Evolutionary conservation across 768 basidiomycete genomes (phyloP).

Genomic region (Coprinellus micaceus): DNA sequence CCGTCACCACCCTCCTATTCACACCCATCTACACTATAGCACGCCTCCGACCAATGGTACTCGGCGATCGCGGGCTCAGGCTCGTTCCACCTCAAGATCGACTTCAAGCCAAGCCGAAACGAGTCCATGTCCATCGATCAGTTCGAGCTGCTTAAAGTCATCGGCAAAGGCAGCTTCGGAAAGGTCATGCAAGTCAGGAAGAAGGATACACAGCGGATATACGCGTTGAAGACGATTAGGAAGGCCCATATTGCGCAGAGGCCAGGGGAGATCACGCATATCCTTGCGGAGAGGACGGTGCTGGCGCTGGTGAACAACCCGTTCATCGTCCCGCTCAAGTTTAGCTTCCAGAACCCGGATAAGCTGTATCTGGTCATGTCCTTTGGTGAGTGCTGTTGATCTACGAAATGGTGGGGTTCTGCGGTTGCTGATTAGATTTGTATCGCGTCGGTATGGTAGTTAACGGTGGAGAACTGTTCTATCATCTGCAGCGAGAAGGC

Average conservation of each 20-base stretch:
- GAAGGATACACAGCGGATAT: conserved; percentile 96
- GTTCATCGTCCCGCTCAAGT: conserved; percentile 98
- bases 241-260: conserved; percentile 97
- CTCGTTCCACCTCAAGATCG: conserved; percentile 92
- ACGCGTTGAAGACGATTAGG: conserved; percentile 96
- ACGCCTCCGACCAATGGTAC: conserved; percentile 91
- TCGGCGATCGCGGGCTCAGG: conserved; percentile 78
- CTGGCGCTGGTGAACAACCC: conserved; percentile 96
- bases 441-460: too few species aligned
- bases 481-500: conserved; percentile 94
- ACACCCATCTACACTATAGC: conserved; percentile 34
- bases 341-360: conserved; percentile 97
- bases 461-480: conserved; percentile 97
- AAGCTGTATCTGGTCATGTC: conserved; percentile 98
- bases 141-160: conserved; percentile 95
- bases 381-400: conserved; percentile 55
- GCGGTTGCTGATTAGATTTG: too few species aligned
- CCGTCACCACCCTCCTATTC: conserved; percentile 9
- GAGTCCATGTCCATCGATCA: conserved; percentile 91
- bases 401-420: not conserved
- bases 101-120: conserved; percentile 84
- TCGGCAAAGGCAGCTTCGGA: conserved; percentile 96
- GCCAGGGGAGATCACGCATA: conserved; percentile 96
- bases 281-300: conserved; percentile 94
- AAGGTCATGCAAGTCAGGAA: conserved; percentile 99